Conservation (phyloP, 2,329 filamentous ascomycete species). For the Mycocentrospora acerina region DNA sequence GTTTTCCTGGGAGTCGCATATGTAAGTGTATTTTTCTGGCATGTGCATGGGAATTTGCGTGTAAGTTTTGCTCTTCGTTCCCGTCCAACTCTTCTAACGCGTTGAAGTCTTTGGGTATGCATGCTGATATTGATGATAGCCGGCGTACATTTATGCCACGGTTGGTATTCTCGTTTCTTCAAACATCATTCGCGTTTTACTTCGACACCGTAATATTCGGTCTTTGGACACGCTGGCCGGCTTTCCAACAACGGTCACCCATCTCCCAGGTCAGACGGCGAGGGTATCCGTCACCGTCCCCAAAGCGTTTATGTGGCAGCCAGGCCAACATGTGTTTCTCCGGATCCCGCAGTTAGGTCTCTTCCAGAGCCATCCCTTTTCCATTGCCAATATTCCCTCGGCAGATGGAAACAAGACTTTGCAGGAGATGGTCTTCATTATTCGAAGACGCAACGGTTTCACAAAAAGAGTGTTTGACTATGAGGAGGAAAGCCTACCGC, state of each 20-base stretch:
- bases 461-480: constrained; percentile 15
- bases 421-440: constrained; percentile 23
- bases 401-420: not conserved
- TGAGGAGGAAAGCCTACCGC: too few relatives aligned
- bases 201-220: constrained; percentile 13
- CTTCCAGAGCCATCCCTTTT: constrained; percentile 35
- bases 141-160: constrained; percentile 27
- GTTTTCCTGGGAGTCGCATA: constrained; percentile 22
- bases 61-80: too few relatives aligned
- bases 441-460: constrained; percentile 25
- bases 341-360: constrained; percentile 22
- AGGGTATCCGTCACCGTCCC: constrained; percentile 20
- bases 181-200: constrained; percentile 15
- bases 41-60: constrained; percentile 23
- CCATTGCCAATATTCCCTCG: constrained; percentile 24
- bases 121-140: constrained; percentile 7
- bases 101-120: not conserved
- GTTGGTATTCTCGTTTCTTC: constrained; percentile 18
- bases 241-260: constrained; percentile 18
- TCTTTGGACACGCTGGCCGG: constrained; percentile 14
- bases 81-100: too few relatives aligned
- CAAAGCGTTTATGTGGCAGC: constrained; percentile 25
- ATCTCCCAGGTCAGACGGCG: constrained; percentile 22
- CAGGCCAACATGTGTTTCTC: constrained; percentile 63
- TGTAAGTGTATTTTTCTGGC: constrained; percentile 29